Percentiles rank a stretch among this genome's conserved stretches.
phyloP scores from a whole-genome alignment of 345 rosid genomes.

The Citrus trifoliata region DNA sequence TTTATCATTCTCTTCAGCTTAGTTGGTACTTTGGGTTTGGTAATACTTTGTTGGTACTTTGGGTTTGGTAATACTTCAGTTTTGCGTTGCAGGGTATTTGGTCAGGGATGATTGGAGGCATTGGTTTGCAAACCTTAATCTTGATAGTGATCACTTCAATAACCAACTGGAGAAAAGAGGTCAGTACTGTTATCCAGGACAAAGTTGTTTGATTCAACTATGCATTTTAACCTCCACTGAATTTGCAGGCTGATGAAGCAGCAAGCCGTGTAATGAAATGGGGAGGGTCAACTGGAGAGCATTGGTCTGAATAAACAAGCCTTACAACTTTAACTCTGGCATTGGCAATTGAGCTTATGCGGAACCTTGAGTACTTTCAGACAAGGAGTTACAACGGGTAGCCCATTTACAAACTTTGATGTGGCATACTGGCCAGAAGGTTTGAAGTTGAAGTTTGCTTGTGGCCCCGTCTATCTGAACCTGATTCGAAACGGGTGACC shows the following conservation, averaged over 20 bases:
- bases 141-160: slow-evolving; percentile 54
- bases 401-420: not conserved
- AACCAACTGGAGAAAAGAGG: slow-evolving; percentile 84
- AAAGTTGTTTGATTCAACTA: not conserved
- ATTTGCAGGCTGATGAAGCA: slow-evolving; percentile 69
- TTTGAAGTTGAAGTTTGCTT: not conserved
- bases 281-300: slow-evolving; percentile 58
- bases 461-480: not conserved
- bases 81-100: slow-evolving; percentile 69
- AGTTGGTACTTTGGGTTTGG: too few relatives aligned
- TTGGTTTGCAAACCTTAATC: slow-evolving; percentile 65
- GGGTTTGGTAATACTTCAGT: not conserved
- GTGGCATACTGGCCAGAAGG: not conserved
- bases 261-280: slow-evolving; percentile 68
- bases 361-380: too few relatives aligned
- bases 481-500: not conserved
- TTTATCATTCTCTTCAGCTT: not conserved
- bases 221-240: not conserved
- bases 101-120: slow-evolving; percentile 96
- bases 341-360: not conserved
- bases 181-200: slow-evolving; percentile 15
- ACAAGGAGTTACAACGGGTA: not conserved
- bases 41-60: not conserved
- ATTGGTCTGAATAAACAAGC: slow-evolving; percentile 5
- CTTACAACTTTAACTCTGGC: not conserved